Evolutionary conservation across 805 yeast species (phyloP), one percentile per base, ranked within the genome.

Genomic region (Scheffersomyces stipitis): DNA sequence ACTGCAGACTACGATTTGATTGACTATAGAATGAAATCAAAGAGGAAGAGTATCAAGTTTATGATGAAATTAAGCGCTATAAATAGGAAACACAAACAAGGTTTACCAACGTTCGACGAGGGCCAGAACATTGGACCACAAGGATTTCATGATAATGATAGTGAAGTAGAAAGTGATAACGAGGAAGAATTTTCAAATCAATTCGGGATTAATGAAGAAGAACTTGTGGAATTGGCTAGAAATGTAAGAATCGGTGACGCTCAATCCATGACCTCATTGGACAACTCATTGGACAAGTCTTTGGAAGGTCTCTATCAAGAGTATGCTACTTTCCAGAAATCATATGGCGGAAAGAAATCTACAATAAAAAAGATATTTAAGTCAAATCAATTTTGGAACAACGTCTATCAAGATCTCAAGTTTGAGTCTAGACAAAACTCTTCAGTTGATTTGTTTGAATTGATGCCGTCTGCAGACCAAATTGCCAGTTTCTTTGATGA

Each of bases 341-440:
- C 24, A 7, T n/a, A n/a, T n/a, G n/a, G n/a, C n/a, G 10, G 9
- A 7, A 20, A 20, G 10, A 20, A 20, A 10, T 7, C 24, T 10
- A 20, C 24, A 20, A 10, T 20, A 20, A 20, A 41, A n/a, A 20
- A n/a, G 24, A 20, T 36, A 3, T 15, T 46, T 5, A 34, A 30
- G 13, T 41, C 42, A 26, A 30, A 31, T 16, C 54, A 45, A 32
- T 56, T 58, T 32, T 59, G 64, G 64, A 54, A 57, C 41, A 39
- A 50, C 31, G 52, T 59, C n/a, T 58, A 58, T 38, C 63, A 59
- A 34, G 64, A 60, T 35, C 28, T 60, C 22, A 58, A 54, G 34
- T 43, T 43, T 24, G 52, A 48, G 17, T 40, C 50, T 7, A 45
- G 34, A n/a, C 34, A 37, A 14, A 30, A 36, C 12, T 33, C 36